phyloP scores from a whole-genome alignment of 2,329 filamentous ascomycete species.

The Fusarium beomiforme region DNA sequence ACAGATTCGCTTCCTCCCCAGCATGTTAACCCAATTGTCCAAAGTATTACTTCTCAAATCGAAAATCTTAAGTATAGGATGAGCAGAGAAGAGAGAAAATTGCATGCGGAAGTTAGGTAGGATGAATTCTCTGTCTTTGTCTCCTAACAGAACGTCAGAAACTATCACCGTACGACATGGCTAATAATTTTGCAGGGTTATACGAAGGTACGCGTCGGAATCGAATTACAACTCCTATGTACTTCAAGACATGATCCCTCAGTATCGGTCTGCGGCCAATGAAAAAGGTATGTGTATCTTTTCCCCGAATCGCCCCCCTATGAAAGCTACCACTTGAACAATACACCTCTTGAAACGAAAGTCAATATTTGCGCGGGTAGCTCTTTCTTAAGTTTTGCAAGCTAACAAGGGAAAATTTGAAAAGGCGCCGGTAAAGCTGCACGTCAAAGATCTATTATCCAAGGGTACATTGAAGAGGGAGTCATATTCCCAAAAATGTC shows the following conservation, averaged over 20 bases:
- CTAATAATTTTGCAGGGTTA: not conserved
- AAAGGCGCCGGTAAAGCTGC: not conserved
- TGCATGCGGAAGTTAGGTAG: constrained; percentile 11
- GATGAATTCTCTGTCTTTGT: not conserved
- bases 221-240: constrained; percentile 27
- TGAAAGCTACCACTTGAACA: not conserved
- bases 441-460: not conserved
- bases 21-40: not conserved
- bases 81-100: not conserved
- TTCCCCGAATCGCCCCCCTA: not conserved
- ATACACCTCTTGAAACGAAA: not conserved
- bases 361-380: not conserved
- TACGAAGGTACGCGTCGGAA: constrained; percentile 21
- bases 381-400: not conserved
- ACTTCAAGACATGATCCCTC: constrained; percentile 20
- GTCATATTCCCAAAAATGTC: not conserved
- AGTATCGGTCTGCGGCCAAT: constrained; percentile 5
- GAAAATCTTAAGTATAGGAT: constrained; percentile 7
- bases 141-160: not conserved
- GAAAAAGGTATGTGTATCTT: not conserved
- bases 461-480: constrained; percentile 3
- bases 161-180: no score
- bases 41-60: not conserved
- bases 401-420: not conserved
- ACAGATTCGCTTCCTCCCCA: not conserved